Conservation (phyloP, 2,329 filamentous ascomycete genomes). For the Chalara sp. region DNA sequence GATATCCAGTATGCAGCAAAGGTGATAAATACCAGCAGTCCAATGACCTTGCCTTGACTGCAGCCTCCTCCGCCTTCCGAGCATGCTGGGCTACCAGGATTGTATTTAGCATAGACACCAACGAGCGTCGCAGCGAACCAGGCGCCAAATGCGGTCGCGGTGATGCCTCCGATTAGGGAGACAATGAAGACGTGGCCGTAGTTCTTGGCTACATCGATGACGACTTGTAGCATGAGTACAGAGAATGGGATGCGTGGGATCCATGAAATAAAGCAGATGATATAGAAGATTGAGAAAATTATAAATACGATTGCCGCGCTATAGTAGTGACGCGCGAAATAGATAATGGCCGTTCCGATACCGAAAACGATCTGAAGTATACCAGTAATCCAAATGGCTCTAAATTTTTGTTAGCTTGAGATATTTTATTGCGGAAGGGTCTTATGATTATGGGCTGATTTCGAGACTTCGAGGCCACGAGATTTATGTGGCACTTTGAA, state of each 20-base stretch:
- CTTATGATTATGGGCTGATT: no score
- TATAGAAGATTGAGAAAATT: slow-evolving; percentile 71
- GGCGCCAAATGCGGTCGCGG: slow-evolving; percentile 68
- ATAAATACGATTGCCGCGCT: slow-evolving; percentile 84
- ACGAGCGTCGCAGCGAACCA: slow-evolving; percentile 87
- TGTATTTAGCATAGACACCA: slow-evolving; percentile 77
- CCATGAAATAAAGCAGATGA: slow-evolving; percentile 83
- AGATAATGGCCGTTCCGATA: slow-evolving; percentile 81
- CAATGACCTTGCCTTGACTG: slow-evolving; percentile 71
- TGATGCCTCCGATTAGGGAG: slow-evolving; percentile 73
- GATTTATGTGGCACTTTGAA: no score
- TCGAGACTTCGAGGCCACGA: no score
- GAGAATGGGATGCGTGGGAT: slow-evolving; percentile 86
- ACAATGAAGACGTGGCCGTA: slow-evolving; percentile 84
- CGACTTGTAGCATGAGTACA: slow-evolving; percentile 79
- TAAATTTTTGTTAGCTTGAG: neutral
- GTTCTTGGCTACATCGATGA: slow-evolving; percentile 76
- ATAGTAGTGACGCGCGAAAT: slow-evolving; percentile 69
- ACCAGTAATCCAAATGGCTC: slow-evolving; percentile 84
- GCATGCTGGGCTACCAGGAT: slow-evolving; percentile 51
- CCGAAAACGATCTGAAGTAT: slow-evolving; percentile 82
- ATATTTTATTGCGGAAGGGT: no score
- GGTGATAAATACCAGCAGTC: slow-evolving; percentile 77
- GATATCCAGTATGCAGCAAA: slow-evolving; percentile 93
- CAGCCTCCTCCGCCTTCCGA: slow-evolving; percentile 44